Evolutionary conservation across 257 asterid species (phyloP), one percentile per base, ranked within the genome.

Genomic region (Orobanche coerulescens): DNA sequence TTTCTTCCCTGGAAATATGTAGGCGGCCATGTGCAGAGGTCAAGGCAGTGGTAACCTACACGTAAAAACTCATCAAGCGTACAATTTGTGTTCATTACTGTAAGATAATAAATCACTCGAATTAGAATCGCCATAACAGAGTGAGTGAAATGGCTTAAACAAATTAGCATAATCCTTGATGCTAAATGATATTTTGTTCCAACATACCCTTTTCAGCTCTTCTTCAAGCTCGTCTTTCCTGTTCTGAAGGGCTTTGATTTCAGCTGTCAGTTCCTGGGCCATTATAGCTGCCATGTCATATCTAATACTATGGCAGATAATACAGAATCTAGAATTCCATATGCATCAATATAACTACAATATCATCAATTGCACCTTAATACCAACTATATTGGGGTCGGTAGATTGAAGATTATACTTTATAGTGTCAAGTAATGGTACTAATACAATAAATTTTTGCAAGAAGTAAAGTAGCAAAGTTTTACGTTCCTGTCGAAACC

Each of bases 1-100:
- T 77, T 81, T 92, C 98, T 81, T 92, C 96, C 84, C 73, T 77
- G 58, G 84, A 90, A 75, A 82, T 79, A 73, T 56, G 87, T 72
- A 86, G 90, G 47, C 90, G 95, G 52, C 75, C 87, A 69, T 71
- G 61, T 65, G 86, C 78, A 71, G 89, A 76, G 68, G 61, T 68
- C 84, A 88, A 78, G 59, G 89, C 71, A 66, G 73, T 62, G 13
- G 75, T 72, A 56, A 88, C 95, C 98, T 91, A 65, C 66, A 64
- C 23, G 71, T 30, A 43, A 69, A 71, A 51, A 43, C 7, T 30
- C n/a, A n/a, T n/a, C n/a, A n/a, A n/a, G n/a, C n/a, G n/a, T n/a
- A n/a, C n/a, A n/a, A n/a, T n/a, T n/a, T n/a, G n/a, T n/a, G n/a
- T n/a, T n/a, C n/a, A n/a, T n/a, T n/a, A 34, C 40, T 8, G 40